Evolutionary conservation across 108 stramenopile genomes (phyloP).

Genomic region (Discostella stelligeroides): DNA sequence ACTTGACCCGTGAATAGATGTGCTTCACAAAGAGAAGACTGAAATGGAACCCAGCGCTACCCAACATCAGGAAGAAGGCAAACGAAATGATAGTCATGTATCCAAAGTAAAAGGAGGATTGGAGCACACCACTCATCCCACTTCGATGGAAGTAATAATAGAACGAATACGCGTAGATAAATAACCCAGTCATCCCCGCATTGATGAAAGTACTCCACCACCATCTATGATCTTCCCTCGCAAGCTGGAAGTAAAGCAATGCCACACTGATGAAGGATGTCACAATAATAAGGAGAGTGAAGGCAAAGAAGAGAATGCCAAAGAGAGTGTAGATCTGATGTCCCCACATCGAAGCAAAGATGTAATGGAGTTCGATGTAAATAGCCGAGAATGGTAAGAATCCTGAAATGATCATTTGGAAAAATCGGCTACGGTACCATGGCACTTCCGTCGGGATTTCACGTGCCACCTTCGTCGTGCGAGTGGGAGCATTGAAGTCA

Average conservation of each 20-base stretch:
- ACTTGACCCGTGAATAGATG: slow-evolving; percentile 95
- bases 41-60: slow-evolving; percentile 91
- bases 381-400: slow-evolving; percentile 98
- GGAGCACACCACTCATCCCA: slow-evolving; percentile 94
- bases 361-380: slow-evolving; percentile 98
- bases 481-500: slow-evolving; percentile 95
- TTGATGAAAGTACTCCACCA: slow-evolving; percentile 97
- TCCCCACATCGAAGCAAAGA: slow-evolving; percentile 98
- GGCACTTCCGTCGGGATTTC: slow-evolving; percentile 90
- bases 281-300: slow-evolving; percentile 91
- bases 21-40: slow-evolving; percentile 93
- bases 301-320: slow-evolving; percentile 96
- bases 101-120: slow-evolving; percentile 96
- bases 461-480: slow-evolving; percentile 97
- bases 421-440: slow-evolving; percentile 75
- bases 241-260: slow-evolving; percentile 97
- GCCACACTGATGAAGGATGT: slow-evolving; percentile 94
- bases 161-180: slow-evolving; percentile 95
- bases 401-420: slow-evolving; percentile 91
- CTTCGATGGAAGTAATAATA: slow-evolving; percentile 95
- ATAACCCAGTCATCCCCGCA: slow-evolving; percentile 95
- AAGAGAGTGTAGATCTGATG: slow-evolving; percentile 99
- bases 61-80: slow-evolving; percentile 97
- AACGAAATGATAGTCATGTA: slow-evolving; percentile 96
- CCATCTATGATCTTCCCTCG: slow-evolving; percentile 97